These are phyloP conservation scores for Paramecium caudatum DNA, from an alignment of 73 alveolate genomes.

Conservation along the genomic window DNA sequence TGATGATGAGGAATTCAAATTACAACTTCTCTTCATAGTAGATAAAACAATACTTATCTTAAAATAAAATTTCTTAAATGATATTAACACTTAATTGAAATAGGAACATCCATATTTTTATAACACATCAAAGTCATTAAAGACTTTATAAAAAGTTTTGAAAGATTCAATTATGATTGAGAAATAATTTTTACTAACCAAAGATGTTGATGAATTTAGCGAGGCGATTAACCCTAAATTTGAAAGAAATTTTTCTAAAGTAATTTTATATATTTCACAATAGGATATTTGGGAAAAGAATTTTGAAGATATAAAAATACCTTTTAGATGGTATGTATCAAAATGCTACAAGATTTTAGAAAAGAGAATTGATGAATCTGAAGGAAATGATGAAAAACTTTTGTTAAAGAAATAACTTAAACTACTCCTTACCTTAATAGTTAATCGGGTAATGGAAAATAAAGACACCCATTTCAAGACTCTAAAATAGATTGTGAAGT, in stretches of 20 bases:
- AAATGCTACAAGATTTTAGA: neutral
- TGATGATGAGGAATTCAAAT: no score
- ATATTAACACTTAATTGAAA: no score
- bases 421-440: neutral
- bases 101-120: neutral
- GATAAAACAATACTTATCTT: conserved; percentile 36
- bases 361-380: neutral
- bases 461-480: neutral
- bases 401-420: neutral
- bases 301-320: neutral
- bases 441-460: neutral
- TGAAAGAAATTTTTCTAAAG: neutral
- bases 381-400: neutral
- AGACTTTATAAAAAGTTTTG: neutral
- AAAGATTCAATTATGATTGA: neutral
- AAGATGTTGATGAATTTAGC: neutral
- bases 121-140: neutral
- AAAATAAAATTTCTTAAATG: no score
- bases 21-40: neutral
- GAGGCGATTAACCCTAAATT: neutral
- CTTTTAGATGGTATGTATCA: neutral
- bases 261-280: neutral
- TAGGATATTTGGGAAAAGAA: neutral
- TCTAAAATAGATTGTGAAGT: neutral
- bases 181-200: neutral